Conservation (phyloP, 495 filamentous ascomycete genomes). For the Copromyces sp. region DNA sequence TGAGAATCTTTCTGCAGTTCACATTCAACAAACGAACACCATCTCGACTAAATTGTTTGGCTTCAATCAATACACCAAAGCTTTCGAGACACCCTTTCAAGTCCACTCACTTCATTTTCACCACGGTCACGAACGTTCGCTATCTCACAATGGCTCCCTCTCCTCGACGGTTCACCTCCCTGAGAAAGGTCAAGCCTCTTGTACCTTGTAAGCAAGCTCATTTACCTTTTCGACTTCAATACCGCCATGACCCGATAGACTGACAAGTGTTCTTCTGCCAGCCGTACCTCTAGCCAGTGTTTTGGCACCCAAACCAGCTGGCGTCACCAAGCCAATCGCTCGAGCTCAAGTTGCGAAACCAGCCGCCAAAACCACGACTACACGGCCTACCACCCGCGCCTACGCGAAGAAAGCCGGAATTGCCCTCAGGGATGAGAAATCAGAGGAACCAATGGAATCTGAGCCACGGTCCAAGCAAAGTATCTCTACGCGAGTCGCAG, state of each 20-base stretch:
- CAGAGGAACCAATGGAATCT: no score
- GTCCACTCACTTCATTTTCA: background rate
- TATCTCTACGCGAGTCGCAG: no score
- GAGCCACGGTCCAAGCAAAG: no score
- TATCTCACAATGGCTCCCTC: background rate
- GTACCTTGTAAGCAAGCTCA: no score
- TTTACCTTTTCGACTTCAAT: no score
- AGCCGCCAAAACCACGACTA: background rate
- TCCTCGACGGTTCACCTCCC: background rate
- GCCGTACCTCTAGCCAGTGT: background rate
- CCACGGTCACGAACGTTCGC: background rate
- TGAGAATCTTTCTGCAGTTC: background rate
- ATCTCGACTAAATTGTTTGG: background rate
- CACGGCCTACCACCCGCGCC: background rate
- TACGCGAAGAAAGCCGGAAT: background rate
- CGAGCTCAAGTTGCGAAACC: background rate
- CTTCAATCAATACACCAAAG: background rate
- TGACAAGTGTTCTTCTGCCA: background rate
- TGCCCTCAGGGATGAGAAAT: background rate
- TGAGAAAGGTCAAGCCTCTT: no score
- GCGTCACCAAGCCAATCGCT: background rate
- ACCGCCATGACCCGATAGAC: background rate
- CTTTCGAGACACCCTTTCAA: rapidly evolving
- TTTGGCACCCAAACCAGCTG: background rate
- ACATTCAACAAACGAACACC: background rate